A percentile compares a stretch with the other conserved stretches of the same genome.
phyloP scores from a whole-genome alignment of 2,329 filamentous ascomycete genomes.

The Claviceps sp. region DNA sequence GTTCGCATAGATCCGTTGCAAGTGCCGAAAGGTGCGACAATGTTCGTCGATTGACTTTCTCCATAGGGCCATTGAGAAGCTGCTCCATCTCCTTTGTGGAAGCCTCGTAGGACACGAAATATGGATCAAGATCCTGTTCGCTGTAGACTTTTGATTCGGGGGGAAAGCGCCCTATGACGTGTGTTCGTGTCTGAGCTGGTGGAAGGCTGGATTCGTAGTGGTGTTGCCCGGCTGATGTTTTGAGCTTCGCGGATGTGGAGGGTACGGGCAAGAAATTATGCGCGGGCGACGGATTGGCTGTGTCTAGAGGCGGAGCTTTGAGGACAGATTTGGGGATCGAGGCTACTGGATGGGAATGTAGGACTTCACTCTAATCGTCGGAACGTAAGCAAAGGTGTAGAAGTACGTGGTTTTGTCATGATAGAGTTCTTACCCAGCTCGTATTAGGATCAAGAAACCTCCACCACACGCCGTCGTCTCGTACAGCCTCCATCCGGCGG shows the following conservation, averaged over 20 bases:
- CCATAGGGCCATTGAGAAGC: slow-evolving; percentile 82
- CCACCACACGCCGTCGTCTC: slow-evolving; percentile 94
- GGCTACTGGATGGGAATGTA: slow-evolving; percentile 79
- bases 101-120: slow-evolving; percentile 86
- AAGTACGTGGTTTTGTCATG: background rate
- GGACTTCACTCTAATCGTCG: slow-evolving; percentile 64
- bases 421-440: slow-evolving; percentile 62
- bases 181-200: slow-evolving; percentile 30
- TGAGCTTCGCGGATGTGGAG: slow-evolving; percentile 73
- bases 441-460: slow-evolving; percentile 95
- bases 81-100: slow-evolving; percentile 86
- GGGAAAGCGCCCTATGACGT: slow-evolving; percentile 69
- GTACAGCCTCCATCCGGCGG: slow-evolving; percentile 79
- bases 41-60: slow-evolving; percentile 87
- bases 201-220: slow-evolving; percentile 22
- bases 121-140: slow-evolving; percentile 87
- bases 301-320: slow-evolving; percentile 87
- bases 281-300: slow-evolving; percentile 79
- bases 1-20: slow-evolving; percentile 77
- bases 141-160: slow-evolving; percentile 61
- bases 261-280: slow-evolving; percentile 84
- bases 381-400: slow-evolving; percentile 10
- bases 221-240: slow-evolving; percentile 33
- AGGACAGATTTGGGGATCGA: slow-evolving; percentile 89
- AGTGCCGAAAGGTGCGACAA: slow-evolving; percentile 74